Percentiles rank a stretch among this genome's conserved stretches.
phyloP scores from a whole-genome alignment of 805 yeast genomes.

The Metschnikowia kunwiensis region DNA sequence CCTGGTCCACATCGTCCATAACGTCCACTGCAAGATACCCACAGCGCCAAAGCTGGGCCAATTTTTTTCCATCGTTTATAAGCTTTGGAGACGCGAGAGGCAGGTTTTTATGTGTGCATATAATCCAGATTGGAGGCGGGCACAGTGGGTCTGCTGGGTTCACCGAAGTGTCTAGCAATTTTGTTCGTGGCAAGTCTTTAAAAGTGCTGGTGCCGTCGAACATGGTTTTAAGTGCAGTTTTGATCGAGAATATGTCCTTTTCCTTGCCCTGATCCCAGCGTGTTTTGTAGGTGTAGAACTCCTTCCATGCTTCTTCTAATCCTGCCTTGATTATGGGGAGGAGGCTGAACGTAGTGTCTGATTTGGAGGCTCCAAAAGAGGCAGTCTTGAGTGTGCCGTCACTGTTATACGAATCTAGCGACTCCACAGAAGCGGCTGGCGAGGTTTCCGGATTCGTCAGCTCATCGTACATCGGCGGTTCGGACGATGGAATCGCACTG shows the following conservation, averaged over 20 bases:
- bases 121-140: conserved; percentile 64
- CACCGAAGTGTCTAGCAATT: conserved; percentile 24
- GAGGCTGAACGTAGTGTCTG: conserved; percentile 31
- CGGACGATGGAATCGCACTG: conserved; percentile 60
- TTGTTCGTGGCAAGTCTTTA: conserved; percentile 4
- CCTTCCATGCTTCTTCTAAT: conserved; percentile 71
- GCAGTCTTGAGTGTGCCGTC: conserved; percentile 8
- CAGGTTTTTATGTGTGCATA: conserved; percentile 61
- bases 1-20: conserved; percentile 52
- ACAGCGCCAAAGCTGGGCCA: conserved; percentile 62
- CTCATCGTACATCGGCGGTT: conserved; percentile 57
- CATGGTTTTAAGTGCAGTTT: conserved; percentile 53
- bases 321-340: conserved; percentile 51
- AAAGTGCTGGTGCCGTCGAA: conserved; percentile 42
- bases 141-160: conserved; percentile 36
- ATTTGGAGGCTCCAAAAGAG: conserved; percentile 3
- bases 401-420: conserved; percentile 8
- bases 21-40: conserved; percentile 65
- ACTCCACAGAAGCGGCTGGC: conserved; percentile 7
- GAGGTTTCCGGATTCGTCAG: conserved; percentile 8
- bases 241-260: conserved; percentile 60
- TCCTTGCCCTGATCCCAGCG: conserved; percentile 65
- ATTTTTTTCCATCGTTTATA: conserved; percentile 52
- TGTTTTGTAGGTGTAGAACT: conserved; percentile 51
- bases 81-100: conserved; percentile 58